A percentile compares a stretch with the other conserved stretches of the same genome.
Conservation (phyloP, 1,284 basidiomycete species). For the Leucoagaricus sp. region DNA sequence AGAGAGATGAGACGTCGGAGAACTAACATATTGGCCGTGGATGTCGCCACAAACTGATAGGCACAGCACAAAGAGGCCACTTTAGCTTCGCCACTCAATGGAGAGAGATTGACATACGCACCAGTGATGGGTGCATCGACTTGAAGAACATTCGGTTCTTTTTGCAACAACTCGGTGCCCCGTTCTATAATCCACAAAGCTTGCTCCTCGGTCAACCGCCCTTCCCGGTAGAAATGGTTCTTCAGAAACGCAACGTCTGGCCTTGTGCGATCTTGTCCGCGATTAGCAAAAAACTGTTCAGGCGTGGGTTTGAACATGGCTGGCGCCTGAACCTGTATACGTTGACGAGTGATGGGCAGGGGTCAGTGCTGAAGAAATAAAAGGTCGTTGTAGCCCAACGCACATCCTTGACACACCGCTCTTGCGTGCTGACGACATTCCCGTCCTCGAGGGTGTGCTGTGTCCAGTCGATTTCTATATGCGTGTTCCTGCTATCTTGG, state of each 20-base stretch:
- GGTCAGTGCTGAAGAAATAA: conserved; percentile 8
- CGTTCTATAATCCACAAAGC: conserved; percentile 86
- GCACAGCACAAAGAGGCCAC: background rate
- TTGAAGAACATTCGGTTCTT: conserved; percentile 87
- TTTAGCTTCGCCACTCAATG: conserved; percentile 31
- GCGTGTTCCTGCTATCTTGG: conserved; percentile 53
- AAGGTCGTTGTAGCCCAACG: conserved; percentile 24
- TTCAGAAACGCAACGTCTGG: conserved; percentile 98
- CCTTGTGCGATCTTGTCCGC: conserved; percentile 76
- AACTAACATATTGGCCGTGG: conserved; percentile 90
- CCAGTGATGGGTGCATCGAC: conserved; percentile 94
- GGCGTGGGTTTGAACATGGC: conserved; percentile 92
- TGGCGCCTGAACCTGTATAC: conserved; percentile 84
- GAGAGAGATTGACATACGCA: conserved; percentile 81
- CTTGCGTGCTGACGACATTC: conserved; percentile 81
- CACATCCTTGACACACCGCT: conserved; percentile 85
- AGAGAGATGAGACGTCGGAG: conserved; percentile 14
- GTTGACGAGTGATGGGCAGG: conserved; percentile 2
- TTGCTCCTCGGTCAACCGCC: conserved; percentile 89
- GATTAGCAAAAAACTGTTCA: conserved; percentile 86
- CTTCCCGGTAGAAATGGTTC: conserved; percentile 99
- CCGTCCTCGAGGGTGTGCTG: conserved; percentile 90
- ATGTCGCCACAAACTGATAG: conserved; percentile 91
- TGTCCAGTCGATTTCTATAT: conserved; percentile 84
- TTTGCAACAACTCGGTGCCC: conserved; percentile 74